Base-by-base conservation (phyloP, 1,284 basidiomycete species). In the Sparassis latifolia region DNA sequence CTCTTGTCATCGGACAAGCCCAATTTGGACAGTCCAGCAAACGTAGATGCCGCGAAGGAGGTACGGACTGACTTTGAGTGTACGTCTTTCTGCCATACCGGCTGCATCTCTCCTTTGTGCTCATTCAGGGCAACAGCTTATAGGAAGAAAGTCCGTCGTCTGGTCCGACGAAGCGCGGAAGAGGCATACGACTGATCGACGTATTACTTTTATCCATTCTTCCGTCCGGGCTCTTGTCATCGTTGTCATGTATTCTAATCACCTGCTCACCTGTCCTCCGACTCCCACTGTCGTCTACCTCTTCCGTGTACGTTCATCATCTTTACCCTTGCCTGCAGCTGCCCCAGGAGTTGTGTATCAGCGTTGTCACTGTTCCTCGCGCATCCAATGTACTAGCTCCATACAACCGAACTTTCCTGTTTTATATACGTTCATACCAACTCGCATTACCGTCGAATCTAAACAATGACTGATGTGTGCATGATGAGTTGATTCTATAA, bases 31-130 rank as follows among this genome's bases (percentile, higher is more conserved):
- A 97, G 94, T 56, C 96, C 96, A 2, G 96, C 96, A 1, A 99
- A 99, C 64, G 89, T 99, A 29, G 95, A 99, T 63, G 96, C 97
- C 0, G 94, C 94, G 20, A 94, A 93, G 65, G 85, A 96, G 67
- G 82, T 94, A 28, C 78, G 92, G 58, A 86, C 80, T 44, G 82
- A 93, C 64, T 73, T 80, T 39, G 71, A 76, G 42, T 74, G 89
- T 89, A 63, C 45, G 80, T 66, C 27, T 48, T 45, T 42, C 10
- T 42, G 40, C 27, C 27, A 5, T 42, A 38, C n/a, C 40, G 40
- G 6, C 40, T 42, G 40, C 35, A 42, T 10, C 9, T 12, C 10
- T 28, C 40, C 40, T 9, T 27, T 27, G 9, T 42, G 9, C 40
- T 42, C 40, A 12, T 37, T 37, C 12, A 6, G 6, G 12, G 35